These are phyloP conservation scores for Gyromitra esculenta DNA, from an alignment of 2,329 filamentous ascomycete species.

Conservation along the genomic window DNA sequence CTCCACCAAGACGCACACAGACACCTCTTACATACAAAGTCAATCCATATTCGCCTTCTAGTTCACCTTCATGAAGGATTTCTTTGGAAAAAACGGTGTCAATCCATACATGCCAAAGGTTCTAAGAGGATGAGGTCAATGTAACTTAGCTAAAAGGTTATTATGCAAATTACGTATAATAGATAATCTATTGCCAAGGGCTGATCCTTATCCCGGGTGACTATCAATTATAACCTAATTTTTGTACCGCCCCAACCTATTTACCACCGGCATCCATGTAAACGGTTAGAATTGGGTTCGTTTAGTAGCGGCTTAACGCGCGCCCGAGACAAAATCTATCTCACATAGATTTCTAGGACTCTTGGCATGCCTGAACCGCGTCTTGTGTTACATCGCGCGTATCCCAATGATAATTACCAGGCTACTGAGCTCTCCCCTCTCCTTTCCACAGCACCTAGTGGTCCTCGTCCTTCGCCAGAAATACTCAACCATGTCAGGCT, in stretches of 20 bases:
- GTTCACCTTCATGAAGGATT: neutral
- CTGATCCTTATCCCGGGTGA: too few relatives aligned
- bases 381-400: conserved; percentile 28
- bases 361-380: neutral
- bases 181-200: too few relatives aligned
- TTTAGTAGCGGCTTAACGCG: too few relatives aligned
- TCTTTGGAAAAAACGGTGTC: conserved; percentile 22
- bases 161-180: too few relatives aligned
- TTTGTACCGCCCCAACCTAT: too few relatives aligned
- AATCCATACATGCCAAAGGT: conserved; percentile 1
- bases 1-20: conserved; percentile 51
- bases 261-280: too few relatives aligned
- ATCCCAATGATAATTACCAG: neutral
- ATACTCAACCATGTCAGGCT: conserved; percentile 60
- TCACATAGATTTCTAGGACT: neutral
- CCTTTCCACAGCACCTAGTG: conserved; percentile 20
- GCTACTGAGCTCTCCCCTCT: neutral
- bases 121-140: too few relatives aligned
- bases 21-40: conserved; percentile 22
- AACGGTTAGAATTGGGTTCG: too few relatives aligned
- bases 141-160: too few relatives aligned
- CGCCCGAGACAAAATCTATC: neutral
- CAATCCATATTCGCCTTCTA: neutral
- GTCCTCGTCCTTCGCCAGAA: conserved; percentile 1
- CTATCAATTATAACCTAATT: too few relatives aligned